These are phyloP conservation scores for Ceratocystiopsis sp. DNA, from an alignment of 2,329 filamentous ascomycete species.

Conservation along the genomic window DNA sequence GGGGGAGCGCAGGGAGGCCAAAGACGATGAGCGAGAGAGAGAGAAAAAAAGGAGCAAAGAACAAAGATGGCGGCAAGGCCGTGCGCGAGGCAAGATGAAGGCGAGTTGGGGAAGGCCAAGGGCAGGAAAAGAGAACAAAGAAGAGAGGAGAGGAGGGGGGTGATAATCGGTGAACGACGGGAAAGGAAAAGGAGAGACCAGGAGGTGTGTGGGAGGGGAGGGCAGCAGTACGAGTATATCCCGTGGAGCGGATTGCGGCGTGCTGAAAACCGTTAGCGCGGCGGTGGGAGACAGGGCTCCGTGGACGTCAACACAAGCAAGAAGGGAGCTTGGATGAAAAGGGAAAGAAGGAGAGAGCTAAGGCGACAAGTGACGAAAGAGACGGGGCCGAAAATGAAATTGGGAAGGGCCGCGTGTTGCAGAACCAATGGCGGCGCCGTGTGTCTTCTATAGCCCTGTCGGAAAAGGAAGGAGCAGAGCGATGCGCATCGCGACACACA, in stretches of 20 bases:
- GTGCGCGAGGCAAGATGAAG: no score
- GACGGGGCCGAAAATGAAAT: background rate
- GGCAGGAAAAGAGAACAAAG: background rate
- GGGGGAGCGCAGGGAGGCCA: background rate
- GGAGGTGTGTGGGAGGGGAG: background rate
- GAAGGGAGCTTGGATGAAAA: background rate
- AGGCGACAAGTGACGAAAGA: background rate
- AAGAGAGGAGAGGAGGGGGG: background rate
- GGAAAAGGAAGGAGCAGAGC: background rate
- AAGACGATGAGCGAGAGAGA: background rate
- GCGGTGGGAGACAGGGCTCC: background rate
- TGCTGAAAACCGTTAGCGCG: background rate
- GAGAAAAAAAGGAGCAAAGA: background rate
- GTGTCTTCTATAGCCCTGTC: no score
- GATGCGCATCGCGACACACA: no score
- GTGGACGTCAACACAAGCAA: background rate
- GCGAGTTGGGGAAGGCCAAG: background rate
- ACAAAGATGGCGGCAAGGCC: background rate
- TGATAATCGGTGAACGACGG: background rate
- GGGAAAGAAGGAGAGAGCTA: background rate
- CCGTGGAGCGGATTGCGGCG: no score
- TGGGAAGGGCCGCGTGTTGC: no score
- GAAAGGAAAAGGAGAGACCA: background rate
- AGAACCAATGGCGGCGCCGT: no score
- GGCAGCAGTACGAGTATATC: background rate